A percentile compares a stretch with the other conserved stretches of the same genome.
Evolutionary conservation across 2,329 filamentous ascomycete genomes (phyloP).

Genomic region (Didymella sp.): DNA sequence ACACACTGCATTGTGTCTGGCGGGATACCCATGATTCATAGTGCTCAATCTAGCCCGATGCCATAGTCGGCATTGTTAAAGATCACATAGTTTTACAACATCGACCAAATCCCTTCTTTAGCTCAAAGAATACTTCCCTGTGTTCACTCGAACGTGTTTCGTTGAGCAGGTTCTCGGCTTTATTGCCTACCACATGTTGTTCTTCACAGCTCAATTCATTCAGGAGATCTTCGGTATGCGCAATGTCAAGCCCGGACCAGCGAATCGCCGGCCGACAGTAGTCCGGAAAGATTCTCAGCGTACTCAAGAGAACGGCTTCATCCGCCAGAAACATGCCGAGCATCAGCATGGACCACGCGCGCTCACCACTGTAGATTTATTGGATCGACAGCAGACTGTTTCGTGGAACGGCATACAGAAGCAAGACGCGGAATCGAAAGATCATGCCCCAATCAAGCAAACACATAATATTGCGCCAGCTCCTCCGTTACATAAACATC

Average conservation of each 20-base stretch:
- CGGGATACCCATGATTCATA: not conserved
- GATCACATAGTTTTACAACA: not conserved
- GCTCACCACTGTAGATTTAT: too few relatives aligned
- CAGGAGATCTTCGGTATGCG: not conserved
- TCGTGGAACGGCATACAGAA: not conserved
- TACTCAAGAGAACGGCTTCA: not conserved
- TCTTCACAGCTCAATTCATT: not conserved
- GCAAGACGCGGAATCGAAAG: not conserved
- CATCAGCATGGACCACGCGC: not conserved
- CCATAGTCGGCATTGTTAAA: not conserved
- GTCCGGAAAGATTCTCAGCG: not conserved
- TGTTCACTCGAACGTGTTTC: not conserved
- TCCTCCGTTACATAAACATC: not conserved
- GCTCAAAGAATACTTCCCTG: not conserved
- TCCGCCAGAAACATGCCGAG: not conserved
- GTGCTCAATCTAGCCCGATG: not conserved
- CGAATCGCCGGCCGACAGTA: not conserved
- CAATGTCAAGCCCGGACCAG: not conserved
- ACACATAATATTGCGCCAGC: not conserved
- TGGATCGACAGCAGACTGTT: not conserved
- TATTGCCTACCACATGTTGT: not conserved
- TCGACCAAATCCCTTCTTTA: not conserved
- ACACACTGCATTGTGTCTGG: not conserved
- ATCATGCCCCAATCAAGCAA: not conserved
- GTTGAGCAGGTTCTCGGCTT: not conserved